Evolutionary conservation across 495 filamentous ascomycete genomes (phyloP).

Genomic region (Parathielavia hyrcaniae): DNA sequence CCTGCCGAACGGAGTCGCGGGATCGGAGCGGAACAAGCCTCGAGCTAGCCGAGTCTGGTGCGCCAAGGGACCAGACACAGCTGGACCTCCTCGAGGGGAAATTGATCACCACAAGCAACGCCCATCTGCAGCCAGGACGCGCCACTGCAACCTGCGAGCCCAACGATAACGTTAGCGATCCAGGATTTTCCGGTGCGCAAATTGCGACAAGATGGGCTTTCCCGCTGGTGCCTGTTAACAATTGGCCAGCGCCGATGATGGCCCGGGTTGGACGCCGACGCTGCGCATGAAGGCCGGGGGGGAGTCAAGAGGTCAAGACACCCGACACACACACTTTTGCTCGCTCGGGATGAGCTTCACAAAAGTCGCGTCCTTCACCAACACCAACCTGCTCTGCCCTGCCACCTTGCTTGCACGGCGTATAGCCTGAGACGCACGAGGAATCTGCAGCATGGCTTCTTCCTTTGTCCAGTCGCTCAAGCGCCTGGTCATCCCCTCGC

Average conservation of each 20-base stretch:
- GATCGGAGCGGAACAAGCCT: background rate
- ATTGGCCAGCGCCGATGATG: background rate
- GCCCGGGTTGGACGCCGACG: background rate
- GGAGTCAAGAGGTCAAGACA: background rate
- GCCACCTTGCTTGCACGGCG: too few species aligned
- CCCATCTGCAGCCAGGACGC: background rate
- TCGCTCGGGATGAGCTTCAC: background rate
- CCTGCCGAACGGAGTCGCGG: too few species aligned
- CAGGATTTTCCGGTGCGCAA: background rate
- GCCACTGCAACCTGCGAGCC: background rate
- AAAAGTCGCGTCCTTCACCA: too few species aligned
- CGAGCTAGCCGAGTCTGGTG: background rate
- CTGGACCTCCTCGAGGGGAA: background rate
- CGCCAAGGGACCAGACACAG: background rate
- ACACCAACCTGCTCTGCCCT: too few species aligned
- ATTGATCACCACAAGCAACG: background rate
- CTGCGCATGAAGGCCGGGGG: background rate
- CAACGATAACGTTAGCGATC: background rate
- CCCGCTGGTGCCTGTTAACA: background rate
- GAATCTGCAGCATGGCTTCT: background rate
- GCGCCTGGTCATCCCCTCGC: background rate
- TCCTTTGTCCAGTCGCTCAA: background rate
- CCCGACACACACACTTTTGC: too few species aligned
- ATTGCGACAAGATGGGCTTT: background rate
- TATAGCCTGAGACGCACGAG: background rate